Evolutionary conservation across 2,329 filamentous ascomycete genomes (phyloP).

Genomic region (Claviceps paspali): DNA sequence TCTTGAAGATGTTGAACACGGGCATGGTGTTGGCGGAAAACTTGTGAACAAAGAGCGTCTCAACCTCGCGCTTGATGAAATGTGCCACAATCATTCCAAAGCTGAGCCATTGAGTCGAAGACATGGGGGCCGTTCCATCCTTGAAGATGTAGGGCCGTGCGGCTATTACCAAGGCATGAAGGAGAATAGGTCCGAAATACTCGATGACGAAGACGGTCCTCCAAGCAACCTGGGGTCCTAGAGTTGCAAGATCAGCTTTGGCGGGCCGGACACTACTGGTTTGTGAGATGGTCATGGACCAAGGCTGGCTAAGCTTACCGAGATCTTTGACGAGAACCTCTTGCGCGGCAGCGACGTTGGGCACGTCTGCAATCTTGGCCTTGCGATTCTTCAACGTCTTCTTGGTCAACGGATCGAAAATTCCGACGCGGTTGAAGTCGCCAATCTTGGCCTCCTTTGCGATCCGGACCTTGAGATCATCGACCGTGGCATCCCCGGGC

Average conservation of each 20-base stretch:
- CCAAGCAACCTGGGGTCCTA: slow-evolving; percentile 83
- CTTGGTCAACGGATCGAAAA: slow-evolving; percentile 44
- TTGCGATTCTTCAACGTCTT: slow-evolving; percentile 49
- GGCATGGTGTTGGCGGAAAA: slow-evolving; percentile 96
- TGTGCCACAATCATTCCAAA: slow-evolving; percentile 64
- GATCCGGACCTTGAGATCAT: slow-evolving; percentile 42
- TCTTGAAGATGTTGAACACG: slow-evolving; percentile 78
- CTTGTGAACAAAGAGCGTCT: slow-evolving; percentile 88
- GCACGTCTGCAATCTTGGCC: slow-evolving; percentile 33
- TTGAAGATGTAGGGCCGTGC: slow-evolving; percentile 50
- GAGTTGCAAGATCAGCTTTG: background rate
- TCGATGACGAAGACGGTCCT: slow-evolving; percentile 89
- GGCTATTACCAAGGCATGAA: slow-evolving; percentile 62
- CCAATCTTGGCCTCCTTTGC: slow-evolving; percentile 34
- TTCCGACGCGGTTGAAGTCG: slow-evolving; percentile 46
- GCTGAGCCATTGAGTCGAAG: slow-evolving; percentile 55
- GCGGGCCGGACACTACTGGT: too few species aligned
- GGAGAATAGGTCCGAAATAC: slow-evolving; percentile 80
- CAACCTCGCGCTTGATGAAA: slow-evolving; percentile 88
- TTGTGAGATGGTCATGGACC: background rate
- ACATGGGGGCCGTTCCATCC: slow-evolving; percentile 33
- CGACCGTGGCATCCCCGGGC: slow-evolving; percentile 35
- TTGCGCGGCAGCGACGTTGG: slow-evolving; percentile 30
- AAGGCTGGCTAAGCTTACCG: too few species aligned
- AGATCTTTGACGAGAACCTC: slow-evolving; percentile 84